These are phyloP conservation scores for Mycena rosella DNA, from an alignment of 768 basidiomycete genomes.

Conservation along the genomic window DNA sequence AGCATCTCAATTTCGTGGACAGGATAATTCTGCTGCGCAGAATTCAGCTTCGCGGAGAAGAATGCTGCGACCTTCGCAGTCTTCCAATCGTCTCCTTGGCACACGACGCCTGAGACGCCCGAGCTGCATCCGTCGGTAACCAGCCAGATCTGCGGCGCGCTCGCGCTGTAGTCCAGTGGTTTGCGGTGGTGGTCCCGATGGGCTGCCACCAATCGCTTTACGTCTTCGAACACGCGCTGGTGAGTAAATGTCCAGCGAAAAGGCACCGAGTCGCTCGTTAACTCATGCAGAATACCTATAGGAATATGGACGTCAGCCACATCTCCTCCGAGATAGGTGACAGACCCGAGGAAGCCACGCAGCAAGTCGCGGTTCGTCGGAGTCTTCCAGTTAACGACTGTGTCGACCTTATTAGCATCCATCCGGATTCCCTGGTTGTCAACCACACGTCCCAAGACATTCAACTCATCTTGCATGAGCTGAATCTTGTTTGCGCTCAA, in stretches of 20 bases:
- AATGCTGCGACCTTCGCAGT: background rate
- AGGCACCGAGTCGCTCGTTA: background rate
- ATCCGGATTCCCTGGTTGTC: background rate
- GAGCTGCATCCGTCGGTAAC: background rate
- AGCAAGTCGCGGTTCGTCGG: background rate
- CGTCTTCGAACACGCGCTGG: background rate
- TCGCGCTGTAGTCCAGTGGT: too few relatives aligned
- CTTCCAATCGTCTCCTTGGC: background rate
- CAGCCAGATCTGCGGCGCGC: background rate
- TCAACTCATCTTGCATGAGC: background rate
- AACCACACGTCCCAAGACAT: background rate
- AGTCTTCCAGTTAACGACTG: background rate
- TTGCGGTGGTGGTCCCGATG: too few relatives aligned
- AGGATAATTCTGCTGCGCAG: background rate
- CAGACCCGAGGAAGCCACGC: background rate
- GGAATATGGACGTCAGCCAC: background rate
- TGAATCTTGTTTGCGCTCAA: conserved; percentile 2
- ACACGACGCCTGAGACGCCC: background rate
- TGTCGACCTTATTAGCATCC: background rate
- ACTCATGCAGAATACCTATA: background rate
- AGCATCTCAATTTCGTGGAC: background rate
- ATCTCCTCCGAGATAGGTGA: background rate
- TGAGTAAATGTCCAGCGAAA: background rate
- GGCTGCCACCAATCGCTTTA: background rate
- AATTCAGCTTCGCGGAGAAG: too few relatives aligned